Evolutionary conservation across 148 eudicot species (phyloP).

Genomic region (Rhododendron simsii): DNA sequence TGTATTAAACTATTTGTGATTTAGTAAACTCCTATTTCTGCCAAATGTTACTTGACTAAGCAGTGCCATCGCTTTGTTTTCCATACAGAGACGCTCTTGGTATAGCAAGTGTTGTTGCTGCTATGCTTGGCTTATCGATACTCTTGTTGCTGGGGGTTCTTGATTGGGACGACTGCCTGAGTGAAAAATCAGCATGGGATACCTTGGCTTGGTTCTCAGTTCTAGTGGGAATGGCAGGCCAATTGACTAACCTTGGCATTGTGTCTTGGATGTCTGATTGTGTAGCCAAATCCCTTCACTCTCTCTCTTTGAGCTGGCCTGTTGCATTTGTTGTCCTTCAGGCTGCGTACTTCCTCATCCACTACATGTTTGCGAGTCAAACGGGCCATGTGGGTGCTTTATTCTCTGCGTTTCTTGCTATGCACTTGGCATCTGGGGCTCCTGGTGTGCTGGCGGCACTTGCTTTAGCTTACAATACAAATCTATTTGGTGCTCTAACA

Average conservation of each 20-base stretch:
- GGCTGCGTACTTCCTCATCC: constrained; percentile 84
- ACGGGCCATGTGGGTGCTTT: constrained; percentile 96
- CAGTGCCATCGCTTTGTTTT: constrained; percentile 8
- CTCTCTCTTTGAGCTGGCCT: constrained; percentile 86
- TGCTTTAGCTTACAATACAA: constrained; percentile 85
- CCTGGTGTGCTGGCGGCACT: constrained; percentile 80
- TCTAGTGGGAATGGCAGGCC: constrained; percentile 94
- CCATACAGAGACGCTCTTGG: constrained; percentile 66
- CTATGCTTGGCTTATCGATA: constrained; percentile 90
- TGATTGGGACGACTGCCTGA: constrained; percentile 87
- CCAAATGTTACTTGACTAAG: background rate
- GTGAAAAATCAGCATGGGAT: constrained; percentile 98
- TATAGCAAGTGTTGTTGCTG: constrained; percentile 93
- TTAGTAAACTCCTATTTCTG: background rate
- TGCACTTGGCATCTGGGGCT: constrained; percentile 89
- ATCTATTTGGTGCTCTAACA: constrained; percentile 80
- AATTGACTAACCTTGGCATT: constrained; percentile 82
- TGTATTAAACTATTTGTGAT: background rate
- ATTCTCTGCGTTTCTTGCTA: constrained; percentile 89
- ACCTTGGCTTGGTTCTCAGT: constrained; percentile 99
- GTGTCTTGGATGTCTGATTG: constrained; percentile 86
- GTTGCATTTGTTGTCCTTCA: constrained; percentile 88
- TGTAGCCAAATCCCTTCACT: constrained; percentile 58
- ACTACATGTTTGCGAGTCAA: constrained; percentile 94
- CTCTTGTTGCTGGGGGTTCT: constrained; percentile 77